phyloP scores from a whole-genome alignment of 2,329 filamentous ascomycete genomes.

The Diaporthe caulivora region DNA sequence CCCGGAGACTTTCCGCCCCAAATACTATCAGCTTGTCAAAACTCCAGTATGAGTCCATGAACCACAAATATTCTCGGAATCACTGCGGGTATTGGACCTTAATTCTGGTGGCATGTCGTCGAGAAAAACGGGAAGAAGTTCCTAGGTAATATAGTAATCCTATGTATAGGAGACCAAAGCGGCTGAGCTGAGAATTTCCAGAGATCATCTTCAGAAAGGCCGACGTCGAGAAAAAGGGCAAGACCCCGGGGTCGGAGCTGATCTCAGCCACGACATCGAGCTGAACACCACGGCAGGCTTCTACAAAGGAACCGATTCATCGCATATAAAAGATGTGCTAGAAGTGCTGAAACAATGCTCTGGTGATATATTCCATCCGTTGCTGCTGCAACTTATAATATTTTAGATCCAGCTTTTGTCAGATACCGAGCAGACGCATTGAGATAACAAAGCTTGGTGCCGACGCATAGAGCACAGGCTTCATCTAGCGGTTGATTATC shows the following conservation, averaged over 20 bases:
- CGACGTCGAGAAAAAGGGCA: neutral
- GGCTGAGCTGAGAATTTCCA: neutral
- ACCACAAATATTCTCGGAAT: neutral
- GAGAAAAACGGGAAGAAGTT: neutral
- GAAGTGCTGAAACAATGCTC: neutral
- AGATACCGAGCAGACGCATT: neutral
- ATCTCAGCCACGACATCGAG: neutral
- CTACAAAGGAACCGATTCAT: neutral
- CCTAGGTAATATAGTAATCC: neutral
- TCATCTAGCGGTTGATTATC: neutral
- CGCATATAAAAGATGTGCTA: neutral
- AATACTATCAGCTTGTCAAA: neutral
- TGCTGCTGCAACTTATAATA: neutral
- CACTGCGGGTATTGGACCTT: neutral
- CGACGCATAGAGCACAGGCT: neutral
- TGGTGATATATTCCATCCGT: neutral
- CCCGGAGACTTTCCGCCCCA: neutral
- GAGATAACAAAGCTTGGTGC: neutral
- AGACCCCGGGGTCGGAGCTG: neutral
- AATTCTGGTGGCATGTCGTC: neutral
- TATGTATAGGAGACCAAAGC: neutral
- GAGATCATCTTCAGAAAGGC: neutral
- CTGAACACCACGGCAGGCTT: neutral
- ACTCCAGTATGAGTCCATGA: neutral
- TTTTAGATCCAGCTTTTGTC: neutral